Evolutionary conservation across 768 basidiomycete genomes (phyloP).

Genomic region (Lentinula boryana): DNA sequence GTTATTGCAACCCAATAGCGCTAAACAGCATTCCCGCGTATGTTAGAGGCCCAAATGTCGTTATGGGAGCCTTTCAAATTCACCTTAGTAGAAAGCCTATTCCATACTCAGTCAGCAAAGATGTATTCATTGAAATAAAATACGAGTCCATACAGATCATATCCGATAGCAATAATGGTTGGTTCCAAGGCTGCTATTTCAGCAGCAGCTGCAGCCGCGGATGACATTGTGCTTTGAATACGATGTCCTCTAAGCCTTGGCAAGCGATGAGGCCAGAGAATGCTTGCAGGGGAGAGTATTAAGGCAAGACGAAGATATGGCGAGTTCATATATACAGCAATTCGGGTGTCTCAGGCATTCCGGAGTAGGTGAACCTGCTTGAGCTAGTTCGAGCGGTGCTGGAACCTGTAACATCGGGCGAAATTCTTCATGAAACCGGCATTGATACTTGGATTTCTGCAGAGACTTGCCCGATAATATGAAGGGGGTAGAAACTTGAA

Average conservation of each 20-base stretch:
- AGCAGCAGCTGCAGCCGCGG: background rate
- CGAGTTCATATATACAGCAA: background rate
- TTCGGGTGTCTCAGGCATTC: background rate
- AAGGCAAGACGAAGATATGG: too few relatives aligned
- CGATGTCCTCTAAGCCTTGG: too few relatives aligned
- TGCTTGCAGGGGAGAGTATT: too few relatives aligned
- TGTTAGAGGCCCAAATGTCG: background rate
- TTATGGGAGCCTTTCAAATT: background rate
- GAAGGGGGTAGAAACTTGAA: too few relatives aligned
- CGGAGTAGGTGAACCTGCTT: background rate
- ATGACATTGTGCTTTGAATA: background rate
- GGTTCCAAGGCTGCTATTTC: background rate
- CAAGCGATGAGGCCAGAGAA: too few relatives aligned
- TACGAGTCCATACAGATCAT: background rate
- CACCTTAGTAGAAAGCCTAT: background rate
- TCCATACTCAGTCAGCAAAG: too few relatives aligned
- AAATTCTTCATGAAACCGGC: too few relatives aligned
- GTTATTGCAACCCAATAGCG: constrained; percentile 12
- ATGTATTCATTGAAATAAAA: too few relatives aligned
- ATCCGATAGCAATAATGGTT: background rate
- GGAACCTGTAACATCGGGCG: background rate
- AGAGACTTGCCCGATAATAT: too few relatives aligned
- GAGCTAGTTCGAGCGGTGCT: background rate
- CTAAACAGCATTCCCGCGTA: background rate
- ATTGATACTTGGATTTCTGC: too few relatives aligned